A percentile compares a stretch with the other conserved stretches of the same genome.
Evolutionary conservation across 768 basidiomycete species (phyloP).

Genomic region (Thelephora ganbajun): DNA sequence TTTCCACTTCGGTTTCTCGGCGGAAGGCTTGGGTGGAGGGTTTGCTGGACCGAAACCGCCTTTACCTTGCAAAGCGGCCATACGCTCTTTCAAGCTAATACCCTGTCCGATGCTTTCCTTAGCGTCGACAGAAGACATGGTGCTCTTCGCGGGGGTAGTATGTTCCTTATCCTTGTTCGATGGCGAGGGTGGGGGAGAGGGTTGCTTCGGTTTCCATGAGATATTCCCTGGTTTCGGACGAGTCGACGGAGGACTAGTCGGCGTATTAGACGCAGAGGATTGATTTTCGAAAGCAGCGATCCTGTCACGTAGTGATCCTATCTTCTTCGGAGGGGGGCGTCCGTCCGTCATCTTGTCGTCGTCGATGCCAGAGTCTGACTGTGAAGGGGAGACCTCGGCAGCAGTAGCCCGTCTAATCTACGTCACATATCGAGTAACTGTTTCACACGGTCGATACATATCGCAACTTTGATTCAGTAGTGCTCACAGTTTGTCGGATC

Average conservation of each 20-base stretch:
- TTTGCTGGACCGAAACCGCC: conserved; percentile 53
- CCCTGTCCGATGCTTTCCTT: conserved; percentile 72
- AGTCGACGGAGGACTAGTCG: conserved; percentile 24
- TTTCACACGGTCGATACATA: no score
- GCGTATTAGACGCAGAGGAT: conserved; percentile 23
- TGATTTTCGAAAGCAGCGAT: conserved; percentile 79
- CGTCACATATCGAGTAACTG: no score
- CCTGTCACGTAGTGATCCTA: conserved; percentile 70
- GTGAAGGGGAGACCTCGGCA: no score
- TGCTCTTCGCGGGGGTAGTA: conserved; percentile 16
- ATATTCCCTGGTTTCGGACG: conserved; percentile 39
- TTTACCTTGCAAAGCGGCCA: conserved; percentile 84
- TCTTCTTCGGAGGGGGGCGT: conserved; percentile 15
- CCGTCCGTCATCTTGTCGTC: not conserved
- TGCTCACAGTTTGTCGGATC: no score
- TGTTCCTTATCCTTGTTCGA: conserved; percentile 12
- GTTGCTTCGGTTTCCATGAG: conserved; percentile 57
- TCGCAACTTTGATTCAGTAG: no score
- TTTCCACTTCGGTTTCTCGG: conserved; percentile 79
- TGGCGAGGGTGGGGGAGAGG: conserved; percentile 28
- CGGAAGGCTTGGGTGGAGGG: conserved; percentile 37
- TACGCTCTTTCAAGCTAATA: conserved; percentile 80
- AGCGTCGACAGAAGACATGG: conserved; percentile 79
- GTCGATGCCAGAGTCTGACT: no score
- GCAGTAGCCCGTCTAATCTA: no score